phyloP scores from a whole-genome alignment of 2,329 filamentous ascomycete genomes.

The Paraphaeosphaeria sporulosa region DNA sequence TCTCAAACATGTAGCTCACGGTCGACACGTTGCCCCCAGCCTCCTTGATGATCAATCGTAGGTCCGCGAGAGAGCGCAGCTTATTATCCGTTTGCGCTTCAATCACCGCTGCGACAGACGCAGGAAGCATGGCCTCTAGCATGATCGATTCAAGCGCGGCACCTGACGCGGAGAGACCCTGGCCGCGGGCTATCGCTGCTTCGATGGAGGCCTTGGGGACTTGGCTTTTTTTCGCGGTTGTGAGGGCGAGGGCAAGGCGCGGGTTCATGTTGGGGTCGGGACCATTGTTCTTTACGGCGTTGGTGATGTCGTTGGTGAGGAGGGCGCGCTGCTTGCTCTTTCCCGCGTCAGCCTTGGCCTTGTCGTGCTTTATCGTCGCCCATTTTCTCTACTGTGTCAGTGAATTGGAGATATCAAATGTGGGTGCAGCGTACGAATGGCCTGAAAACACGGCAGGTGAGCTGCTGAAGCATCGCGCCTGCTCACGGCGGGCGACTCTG shows the following conservation, averaged over 20 bases:
- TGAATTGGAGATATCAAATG: neutral
- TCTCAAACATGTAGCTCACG: constrained; percentile 84
- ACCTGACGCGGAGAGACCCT: constrained; percentile 80
- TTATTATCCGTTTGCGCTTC: constrained; percentile 88
- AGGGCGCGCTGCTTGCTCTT: constrained; percentile 75
- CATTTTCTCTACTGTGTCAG: constrained; percentile 70
- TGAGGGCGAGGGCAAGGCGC: constrained; percentile 75
- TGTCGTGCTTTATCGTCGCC: constrained; percentile 96
- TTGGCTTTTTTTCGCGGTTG: constrained; percentile 82
- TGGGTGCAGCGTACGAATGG: constrained; percentile 40
- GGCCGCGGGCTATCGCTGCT: constrained; percentile 83
- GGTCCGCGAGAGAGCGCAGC: constrained; percentile 73
- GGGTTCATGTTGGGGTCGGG: constrained; percentile 77
- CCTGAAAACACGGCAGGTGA: constrained; percentile 40
- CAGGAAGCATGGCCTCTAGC: constrained; percentile 81
- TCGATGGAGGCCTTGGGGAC: constrained; percentile 88
- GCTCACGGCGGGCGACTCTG: constrained; percentile 23
- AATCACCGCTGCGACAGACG: constrained; percentile 77
- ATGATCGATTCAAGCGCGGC: constrained; percentile 77
- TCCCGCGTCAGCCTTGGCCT: constrained; percentile 82
- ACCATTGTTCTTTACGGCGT: constrained; percentile 79
- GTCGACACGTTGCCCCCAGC: constrained; percentile 74
- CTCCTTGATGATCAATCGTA: constrained; percentile 75
- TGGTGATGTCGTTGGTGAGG: constrained; percentile 75
- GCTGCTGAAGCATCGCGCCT: constrained; percentile 37